These are phyloP conservation scores for Lentithecium fluviatile DNA, from an alignment of 495 filamentous ascomycete species.

Conservation along the genomic window DNA sequence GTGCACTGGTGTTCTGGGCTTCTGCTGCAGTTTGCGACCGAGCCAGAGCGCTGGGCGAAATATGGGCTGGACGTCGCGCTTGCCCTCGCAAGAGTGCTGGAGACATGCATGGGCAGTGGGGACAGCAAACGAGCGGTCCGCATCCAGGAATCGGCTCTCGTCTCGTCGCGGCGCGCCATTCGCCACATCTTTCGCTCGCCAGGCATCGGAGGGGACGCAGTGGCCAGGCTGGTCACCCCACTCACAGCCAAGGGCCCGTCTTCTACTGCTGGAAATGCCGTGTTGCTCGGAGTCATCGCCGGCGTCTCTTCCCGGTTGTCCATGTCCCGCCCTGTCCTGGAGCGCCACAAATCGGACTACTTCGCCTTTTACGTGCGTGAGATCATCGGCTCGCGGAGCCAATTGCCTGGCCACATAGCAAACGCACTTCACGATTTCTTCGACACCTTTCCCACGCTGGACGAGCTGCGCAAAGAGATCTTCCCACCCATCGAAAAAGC, in stretches of 20 bases:
- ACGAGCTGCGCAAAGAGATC: conserved; percentile 73
- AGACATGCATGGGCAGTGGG: conserved; percentile 67
- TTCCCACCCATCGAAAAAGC: conserved; percentile 83
- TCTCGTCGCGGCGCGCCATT: conserved; percentile 55
- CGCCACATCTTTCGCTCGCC: conserved; percentile 62
- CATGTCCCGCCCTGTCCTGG: conserved; percentile 56
- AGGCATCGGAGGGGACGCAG: conserved; percentile 55
- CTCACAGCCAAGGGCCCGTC: conserved; percentile 65
- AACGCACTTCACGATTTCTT: conserved; percentile 82
- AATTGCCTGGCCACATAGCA: conserved; percentile 69
- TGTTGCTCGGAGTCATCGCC: conserved; percentile 77
- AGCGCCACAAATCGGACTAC: conserved; percentile 65
- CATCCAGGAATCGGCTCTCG: conserved; percentile 24
- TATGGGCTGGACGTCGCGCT: conserved; percentile 63
- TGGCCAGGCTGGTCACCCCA: conserved; percentile 62
- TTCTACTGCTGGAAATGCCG: conserved; percentile 65
- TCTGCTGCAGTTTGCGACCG: conserved; percentile 57
- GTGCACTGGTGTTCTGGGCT: conserved; percentile 83
- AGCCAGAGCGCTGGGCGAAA: conserved; percentile 58
- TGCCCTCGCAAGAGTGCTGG: conserved; percentile 65
- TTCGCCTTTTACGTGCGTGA: conserved; percentile 81
- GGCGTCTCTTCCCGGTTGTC: conserved; percentile 75
- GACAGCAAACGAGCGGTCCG: conserved; percentile 53
- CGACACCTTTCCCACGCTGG: conserved; percentile 64
- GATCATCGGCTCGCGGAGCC: conserved; percentile 73